phyloP scores from a whole-genome alignment of 2,329 filamentous ascomycete genomes.

The Apiospora hydei region DNA sequence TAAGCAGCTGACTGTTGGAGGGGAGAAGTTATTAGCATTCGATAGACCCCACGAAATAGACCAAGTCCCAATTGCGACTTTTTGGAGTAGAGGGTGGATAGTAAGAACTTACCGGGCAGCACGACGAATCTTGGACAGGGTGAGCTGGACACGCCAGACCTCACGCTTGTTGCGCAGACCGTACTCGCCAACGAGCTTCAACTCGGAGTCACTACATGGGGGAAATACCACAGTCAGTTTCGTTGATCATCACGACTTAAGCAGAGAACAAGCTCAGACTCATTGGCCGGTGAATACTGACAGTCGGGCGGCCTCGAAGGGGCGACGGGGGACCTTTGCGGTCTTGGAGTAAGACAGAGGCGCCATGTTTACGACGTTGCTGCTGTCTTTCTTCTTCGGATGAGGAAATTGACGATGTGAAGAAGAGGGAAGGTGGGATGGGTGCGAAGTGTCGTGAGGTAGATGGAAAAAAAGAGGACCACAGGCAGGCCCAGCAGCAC shows the following conservation, averaged over 20 bases:
- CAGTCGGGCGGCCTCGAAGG: conserved; percentile 99
- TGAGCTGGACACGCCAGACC: conserved; percentile 99
- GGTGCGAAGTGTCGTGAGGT: conserved; percentile 13
- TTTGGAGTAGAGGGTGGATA: not conserved
- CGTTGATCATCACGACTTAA: conserved; percentile 84
- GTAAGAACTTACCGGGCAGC: conserved; percentile 84
- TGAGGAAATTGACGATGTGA: conserved; percentile 36
- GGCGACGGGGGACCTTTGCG: conserved; percentile 97
- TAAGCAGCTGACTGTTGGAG: conserved; percentile 88
- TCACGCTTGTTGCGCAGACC: conserved; percentile 99
- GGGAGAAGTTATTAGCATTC: conserved; percentile 34
- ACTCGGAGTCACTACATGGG: conserved; percentile 87
- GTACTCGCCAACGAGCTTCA: conserved; percentile 99
- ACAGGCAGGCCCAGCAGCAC: not conserved
- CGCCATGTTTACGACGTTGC: conserved; percentile 48
- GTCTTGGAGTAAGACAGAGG: conserved; percentile 94
- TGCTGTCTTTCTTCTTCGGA: conserved; percentile 46
- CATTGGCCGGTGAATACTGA: conserved; percentile 97
- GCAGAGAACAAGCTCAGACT: conserved; percentile 94
- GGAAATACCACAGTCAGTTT: conserved; percentile 66
- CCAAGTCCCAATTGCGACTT: conserved; percentile 1
- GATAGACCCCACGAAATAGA: not conserved
- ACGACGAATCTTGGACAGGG: conserved; percentile 99
- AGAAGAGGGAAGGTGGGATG: conserved; percentile 27
- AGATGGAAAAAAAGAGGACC: conserved; percentile 24